Conservation (phyloP, 768 basidiomycete species). For the Flagelloscypha sp. region DNA sequence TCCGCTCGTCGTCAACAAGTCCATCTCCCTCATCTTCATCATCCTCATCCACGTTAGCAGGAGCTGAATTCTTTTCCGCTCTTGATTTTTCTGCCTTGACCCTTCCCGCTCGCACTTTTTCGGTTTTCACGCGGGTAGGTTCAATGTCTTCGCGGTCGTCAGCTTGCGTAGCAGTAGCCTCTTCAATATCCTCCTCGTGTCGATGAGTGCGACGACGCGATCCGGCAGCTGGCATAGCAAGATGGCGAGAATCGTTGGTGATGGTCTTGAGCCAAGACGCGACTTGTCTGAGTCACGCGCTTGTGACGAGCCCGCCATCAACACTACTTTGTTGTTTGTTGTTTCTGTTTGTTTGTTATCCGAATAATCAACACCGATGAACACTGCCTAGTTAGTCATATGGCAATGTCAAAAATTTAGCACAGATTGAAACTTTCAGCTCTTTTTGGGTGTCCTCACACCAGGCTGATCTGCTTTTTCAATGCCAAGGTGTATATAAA, state of each 20-base stretch:
- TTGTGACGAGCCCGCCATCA: background rate
- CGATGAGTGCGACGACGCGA: slow-evolving; percentile 31
- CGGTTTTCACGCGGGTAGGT: slow-evolving; percentile 21
- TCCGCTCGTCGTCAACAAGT: slow-evolving; percentile 34
- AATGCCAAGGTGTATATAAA: too few relatives aligned
- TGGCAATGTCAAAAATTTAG: too few relatives aligned
- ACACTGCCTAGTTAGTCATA: too few relatives aligned
- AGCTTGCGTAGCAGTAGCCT: slow-evolving; percentile 31
- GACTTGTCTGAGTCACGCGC: slow-evolving; percentile 26
- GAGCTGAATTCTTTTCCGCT: slow-evolving; percentile 20
- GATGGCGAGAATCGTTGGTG: slow-evolving; percentile 1
- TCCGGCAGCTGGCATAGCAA: slow-evolving; percentile 22
- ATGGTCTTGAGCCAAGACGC: slow-evolving; percentile 16
- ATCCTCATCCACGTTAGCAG: slow-evolving; percentile 20
- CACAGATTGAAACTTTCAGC: too few relatives aligned
- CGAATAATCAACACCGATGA: too few relatives aligned
- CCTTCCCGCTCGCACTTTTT: slow-evolving; percentile 22
- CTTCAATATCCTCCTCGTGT: slow-evolving; percentile 54
- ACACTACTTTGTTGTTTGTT: background rate
- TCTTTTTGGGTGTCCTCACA: too few relatives aligned
- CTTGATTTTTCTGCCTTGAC: slow-evolving; percentile 21
- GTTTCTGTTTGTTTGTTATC: too few relatives aligned
- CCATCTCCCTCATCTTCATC: slow-evolving; percentile 25
- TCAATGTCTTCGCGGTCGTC: slow-evolving; percentile 34
- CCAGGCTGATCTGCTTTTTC: too few relatives aligned